phyloP scores from a whole-genome alignment of 768 basidiomycete genomes.

The Terana coerulea region DNA sequence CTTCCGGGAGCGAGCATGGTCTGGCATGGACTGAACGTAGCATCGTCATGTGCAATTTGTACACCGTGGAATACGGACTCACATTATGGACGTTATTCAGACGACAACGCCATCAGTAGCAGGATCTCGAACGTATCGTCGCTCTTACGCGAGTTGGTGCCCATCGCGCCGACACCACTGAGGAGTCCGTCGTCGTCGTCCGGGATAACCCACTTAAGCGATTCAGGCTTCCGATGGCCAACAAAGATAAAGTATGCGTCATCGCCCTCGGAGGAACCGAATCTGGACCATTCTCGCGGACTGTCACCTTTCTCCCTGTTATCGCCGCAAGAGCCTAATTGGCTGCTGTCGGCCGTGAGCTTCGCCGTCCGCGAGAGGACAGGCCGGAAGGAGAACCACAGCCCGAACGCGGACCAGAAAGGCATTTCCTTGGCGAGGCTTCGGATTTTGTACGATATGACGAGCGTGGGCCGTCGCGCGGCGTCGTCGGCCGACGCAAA shows the following conservation, averaged over 20 bases:
- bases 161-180: constrained; percentile 50
- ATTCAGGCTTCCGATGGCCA: constrained; percentile 54
- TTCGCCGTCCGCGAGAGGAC: constrained; percentile 29
- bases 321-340: neutral
- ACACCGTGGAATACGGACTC: neutral
- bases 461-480: constrained; percentile 32
- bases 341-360: neutral
- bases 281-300: constrained; percentile 17
- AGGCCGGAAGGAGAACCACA: constrained; percentile 68
- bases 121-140: constrained; percentile 75
- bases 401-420: constrained; percentile 79
- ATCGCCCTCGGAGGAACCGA: constrained; percentile 20
- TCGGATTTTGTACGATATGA: constrained; percentile 76
- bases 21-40: no score
- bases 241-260: constrained; percentile 53
- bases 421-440: constrained; percentile 67
- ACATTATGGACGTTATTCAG: neutral
- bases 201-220: constrained; percentile 54
- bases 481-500: constrained; percentile 26
- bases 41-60: no score
- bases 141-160: constrained; percentile 39
- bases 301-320: neutral
- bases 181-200: constrained; percentile 51
- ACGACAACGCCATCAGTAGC: constrained; percentile 39
- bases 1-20: no score